These are phyloP conservation scores for Cyclotella cryptica DNA, from an alignment of 108 stramenopile species.

Conservation along the genomic window DNA sequence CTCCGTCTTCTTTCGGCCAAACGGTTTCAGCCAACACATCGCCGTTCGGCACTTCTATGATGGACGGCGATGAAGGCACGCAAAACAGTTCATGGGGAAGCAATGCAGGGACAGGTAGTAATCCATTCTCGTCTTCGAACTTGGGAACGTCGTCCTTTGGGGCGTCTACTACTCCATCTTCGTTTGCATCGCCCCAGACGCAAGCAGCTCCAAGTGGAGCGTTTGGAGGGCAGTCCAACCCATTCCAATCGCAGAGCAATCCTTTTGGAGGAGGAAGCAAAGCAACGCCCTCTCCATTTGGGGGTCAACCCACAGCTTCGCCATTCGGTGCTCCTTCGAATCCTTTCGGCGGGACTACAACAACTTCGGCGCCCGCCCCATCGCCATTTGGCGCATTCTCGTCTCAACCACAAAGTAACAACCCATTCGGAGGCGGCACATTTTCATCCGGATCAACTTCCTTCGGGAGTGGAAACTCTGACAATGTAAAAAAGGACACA, in stretches of 20 bases:
- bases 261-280: constrained; percentile 29
- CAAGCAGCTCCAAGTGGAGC: constrained; percentile 4
- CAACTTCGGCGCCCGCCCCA: constrained; percentile 17
- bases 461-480: constrained; percentile 38
- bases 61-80: constrained; percentile 5
- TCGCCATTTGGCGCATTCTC: constrained; percentile 51
- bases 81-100: background rate
- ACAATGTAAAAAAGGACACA: constrained; percentile 25
- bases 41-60: constrained; percentile 12
- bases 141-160: constrained; percentile 19
- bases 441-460: constrained; percentile 24
- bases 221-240: background rate
- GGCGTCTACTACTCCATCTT: background rate
- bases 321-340: constrained; percentile 42
- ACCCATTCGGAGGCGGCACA: constrained; percentile 29
- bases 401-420: constrained; percentile 23
- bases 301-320: constrained; percentile 28
- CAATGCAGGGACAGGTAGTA: constrained; percentile 19
- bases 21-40: background rate
- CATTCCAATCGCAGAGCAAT: constrained; percentile 4
- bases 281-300: constrained; percentile 45
- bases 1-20: background rate
- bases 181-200: constrained; percentile 11
- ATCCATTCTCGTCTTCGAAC: constrained; percentile 13
- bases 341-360: constrained; percentile 27